These are phyloP conservation scores for Phytophthora vignae DNA, from an alignment of 352 stramenopile genomes.

Conservation along the genomic window DNA sequence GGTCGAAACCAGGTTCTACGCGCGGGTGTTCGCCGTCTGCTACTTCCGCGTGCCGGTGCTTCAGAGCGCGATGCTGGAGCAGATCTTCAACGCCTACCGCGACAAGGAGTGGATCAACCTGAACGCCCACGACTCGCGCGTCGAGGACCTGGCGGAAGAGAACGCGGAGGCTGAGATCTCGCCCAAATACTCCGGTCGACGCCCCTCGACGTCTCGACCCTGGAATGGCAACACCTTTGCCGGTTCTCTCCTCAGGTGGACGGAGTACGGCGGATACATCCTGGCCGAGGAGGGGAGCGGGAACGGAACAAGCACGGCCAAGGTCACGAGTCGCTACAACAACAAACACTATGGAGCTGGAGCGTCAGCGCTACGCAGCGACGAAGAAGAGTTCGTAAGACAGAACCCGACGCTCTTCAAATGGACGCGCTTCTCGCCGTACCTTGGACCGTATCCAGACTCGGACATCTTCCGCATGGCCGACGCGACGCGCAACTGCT, in stretches of 20 bases:
- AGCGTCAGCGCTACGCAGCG: slow-evolving; percentile 33
- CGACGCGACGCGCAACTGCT: slow-evolving; percentile 46
- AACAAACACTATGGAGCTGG: slow-evolving; percentile 26
- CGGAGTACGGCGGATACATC: slow-evolving; percentile 57
- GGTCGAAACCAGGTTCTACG: slow-evolving; percentile 68
- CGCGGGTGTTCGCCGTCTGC: slow-evolving; percentile 73
- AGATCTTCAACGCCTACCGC: slow-evolving; percentile 61
- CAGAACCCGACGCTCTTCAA: slow-evolving; percentile 69
- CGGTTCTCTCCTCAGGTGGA: slow-evolving; percentile 64
- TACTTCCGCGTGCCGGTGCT: slow-evolving; percentile 73
- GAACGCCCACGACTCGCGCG: slow-evolving; percentile 29
- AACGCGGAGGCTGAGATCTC: background rate
- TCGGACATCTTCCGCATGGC: slow-evolving; percentile 66
- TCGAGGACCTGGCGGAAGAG: slow-evolving; percentile 36
- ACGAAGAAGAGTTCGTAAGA: slow-evolving; percentile 57
- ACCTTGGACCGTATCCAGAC: slow-evolving; percentile 60
- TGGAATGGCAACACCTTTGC: slow-evolving; percentile 66
- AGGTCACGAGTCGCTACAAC: slow-evolving; percentile 39
- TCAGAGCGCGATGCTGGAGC: slow-evolving; percentile 59
- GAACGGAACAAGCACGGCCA: slow-evolving; percentile 33
- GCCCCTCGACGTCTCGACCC: slow-evolving; percentile 50
- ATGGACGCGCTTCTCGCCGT: slow-evolving; percentile 68
- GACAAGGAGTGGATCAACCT: slow-evolving; percentile 62
- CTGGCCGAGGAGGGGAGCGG: slow-evolving; percentile 47
- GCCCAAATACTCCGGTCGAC: slow-evolving; percentile 27